Percentiles rank a stretch among this genome's conserved stretches.
Evolutionary conservation across 345 rosid species (phyloP).

Genomic region (Noccaea bulbosa): DNA sequence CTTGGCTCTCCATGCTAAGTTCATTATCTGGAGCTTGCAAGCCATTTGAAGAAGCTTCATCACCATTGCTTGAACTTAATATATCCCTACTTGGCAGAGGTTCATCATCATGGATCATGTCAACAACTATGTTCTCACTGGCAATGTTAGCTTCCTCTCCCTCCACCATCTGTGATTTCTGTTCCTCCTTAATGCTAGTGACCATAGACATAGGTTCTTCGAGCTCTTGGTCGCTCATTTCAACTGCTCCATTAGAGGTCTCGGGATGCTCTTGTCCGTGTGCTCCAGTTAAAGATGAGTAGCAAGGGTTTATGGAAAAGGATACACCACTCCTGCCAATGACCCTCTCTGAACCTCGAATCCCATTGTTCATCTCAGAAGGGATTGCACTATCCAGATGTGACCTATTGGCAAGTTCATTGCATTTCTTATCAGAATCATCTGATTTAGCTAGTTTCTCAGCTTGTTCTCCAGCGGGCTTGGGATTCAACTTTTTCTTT

Average conservation of each 20-base stretch:
- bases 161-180: conserved; percentile 36
- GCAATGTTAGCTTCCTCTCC: conserved; percentile 38
- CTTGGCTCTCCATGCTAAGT: conserved; percentile 39
- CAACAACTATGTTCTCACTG: conserved; percentile 38
- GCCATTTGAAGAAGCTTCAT: conserved; percentile 40
- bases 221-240: conserved; percentile 37
- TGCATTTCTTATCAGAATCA: conserved; percentile 7
- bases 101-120: conserved; percentile 40
- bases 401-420: conserved; percentile 15
- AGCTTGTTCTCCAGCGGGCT: conserved; percentile 44
- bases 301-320: not conserved
- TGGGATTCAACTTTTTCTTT: conserved; percentile 64
- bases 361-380: conserved; percentile 39
- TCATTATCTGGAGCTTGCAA: conserved; percentile 46
- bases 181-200: conserved; percentile 37
- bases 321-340: conserved; percentile 31
- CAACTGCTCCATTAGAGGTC: conserved; percentile 33
- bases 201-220: conserved; percentile 34
- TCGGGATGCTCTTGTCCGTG: conserved; percentile 27
- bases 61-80: conserved; percentile 34
- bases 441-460: conserved; percentile 39
- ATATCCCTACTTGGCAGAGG: conserved; percentile 29
- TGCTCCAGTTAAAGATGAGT: conserved; percentile 20
- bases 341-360: conserved; percentile 32
- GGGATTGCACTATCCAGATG: conserved; percentile 7